phyloP scores from a whole-genome alignment of 352 stramenopile genomes.

The Pythium scleroteichum region DNA sequence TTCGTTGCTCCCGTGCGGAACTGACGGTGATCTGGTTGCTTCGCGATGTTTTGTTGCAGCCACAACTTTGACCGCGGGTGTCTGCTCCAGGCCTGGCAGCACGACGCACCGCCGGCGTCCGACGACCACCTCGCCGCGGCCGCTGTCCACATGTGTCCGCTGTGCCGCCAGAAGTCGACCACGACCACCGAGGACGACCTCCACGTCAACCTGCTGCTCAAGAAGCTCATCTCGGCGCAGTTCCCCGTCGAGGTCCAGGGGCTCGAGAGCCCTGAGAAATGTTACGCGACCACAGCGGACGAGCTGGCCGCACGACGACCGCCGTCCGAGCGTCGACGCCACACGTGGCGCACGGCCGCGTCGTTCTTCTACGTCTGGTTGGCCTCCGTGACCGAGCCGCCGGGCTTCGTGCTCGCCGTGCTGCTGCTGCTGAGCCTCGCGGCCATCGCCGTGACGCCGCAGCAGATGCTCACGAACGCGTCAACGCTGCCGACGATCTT shows the following conservation, averaged over 20 bases:
- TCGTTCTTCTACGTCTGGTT: constrained; percentile 75
- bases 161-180: constrained; percentile 53
- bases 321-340: constrained; percentile 27
- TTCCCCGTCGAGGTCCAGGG: constrained; percentile 51
- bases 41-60: constrained; percentile 35
- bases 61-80: constrained; percentile 85
- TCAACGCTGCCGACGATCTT: constrained; percentile 53
- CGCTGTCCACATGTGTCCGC: constrained; percentile 51
- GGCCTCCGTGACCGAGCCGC: constrained; percentile 66
- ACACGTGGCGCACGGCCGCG: constrained; percentile 57
- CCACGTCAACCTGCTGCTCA: constrained; percentile 68
- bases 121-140: constrained; percentile 1
- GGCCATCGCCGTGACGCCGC: constrained; percentile 59
- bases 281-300: background rate
- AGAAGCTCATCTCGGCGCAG: constrained; percentile 55
- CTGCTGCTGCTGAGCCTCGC: constrained; percentile 64
- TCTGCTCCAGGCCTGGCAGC: constrained; percentile 64
- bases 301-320: background rate
- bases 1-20: no score
- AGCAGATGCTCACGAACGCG: constrained; percentile 57
- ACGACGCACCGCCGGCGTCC: constrained; percentile 21
- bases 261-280: constrained; percentile 44
- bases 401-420: constrained; percentile 73
- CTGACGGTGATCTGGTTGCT: no score
- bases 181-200: constrained; percentile 35